These are phyloP conservation scores for Hypoxylon sp. DNA, from an alignment of 2,329 filamentous ascomycete species.

Conservation along the genomic window DNA sequence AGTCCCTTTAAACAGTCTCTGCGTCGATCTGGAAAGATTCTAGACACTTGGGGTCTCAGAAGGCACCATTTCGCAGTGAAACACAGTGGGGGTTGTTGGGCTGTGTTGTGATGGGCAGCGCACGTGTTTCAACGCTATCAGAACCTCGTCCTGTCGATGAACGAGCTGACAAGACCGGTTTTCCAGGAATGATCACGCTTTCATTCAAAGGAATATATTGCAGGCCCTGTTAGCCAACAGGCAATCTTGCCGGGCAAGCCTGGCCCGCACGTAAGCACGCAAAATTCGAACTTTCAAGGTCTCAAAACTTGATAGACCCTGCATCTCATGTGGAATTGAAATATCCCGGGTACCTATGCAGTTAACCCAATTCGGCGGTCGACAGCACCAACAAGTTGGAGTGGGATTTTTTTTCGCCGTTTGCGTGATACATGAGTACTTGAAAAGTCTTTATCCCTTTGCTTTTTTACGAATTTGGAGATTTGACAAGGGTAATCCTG, in stretches of 20 bases:
- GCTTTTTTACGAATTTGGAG: constrained; percentile 1
- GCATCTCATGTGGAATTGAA: constrained; percentile 12
- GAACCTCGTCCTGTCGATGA: constrained; percentile 14
- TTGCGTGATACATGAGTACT: constrained; percentile 9
- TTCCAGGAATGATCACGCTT: background rate
- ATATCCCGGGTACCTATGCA: constrained; percentile 14
- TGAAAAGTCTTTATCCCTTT: constrained; percentile 10
- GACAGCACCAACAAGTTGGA: constrained; percentile 15
- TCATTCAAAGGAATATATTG: constrained; percentile 1
- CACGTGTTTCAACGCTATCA: constrained; percentile 25
- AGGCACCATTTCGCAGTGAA: constrained; percentile 30
- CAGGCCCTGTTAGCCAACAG: constrained; percentile 20
- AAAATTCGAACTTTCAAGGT: constrained; percentile 12
- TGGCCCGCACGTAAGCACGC: constrained; percentile 23
- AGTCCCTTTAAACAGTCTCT: too few species aligned
- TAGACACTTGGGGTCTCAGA: constrained; percentile 38
- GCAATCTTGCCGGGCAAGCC: constrained; percentile 26
- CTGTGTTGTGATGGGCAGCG: constrained; percentile 17
- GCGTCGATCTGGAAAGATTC: constrained; percentile 44
- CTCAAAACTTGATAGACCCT: constrained; percentile 13
- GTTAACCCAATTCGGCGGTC: constrained; percentile 18
- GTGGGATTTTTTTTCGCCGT: constrained; percentile 4
- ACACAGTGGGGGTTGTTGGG: constrained; percentile 37
- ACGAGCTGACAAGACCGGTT: constrained; percentile 5
- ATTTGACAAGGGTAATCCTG: constrained; percentile 20